phyloP scores from a whole-genome alignment of 2,329 filamentous ascomycete genomes.

The Intubia oerlemansii region DNA sequence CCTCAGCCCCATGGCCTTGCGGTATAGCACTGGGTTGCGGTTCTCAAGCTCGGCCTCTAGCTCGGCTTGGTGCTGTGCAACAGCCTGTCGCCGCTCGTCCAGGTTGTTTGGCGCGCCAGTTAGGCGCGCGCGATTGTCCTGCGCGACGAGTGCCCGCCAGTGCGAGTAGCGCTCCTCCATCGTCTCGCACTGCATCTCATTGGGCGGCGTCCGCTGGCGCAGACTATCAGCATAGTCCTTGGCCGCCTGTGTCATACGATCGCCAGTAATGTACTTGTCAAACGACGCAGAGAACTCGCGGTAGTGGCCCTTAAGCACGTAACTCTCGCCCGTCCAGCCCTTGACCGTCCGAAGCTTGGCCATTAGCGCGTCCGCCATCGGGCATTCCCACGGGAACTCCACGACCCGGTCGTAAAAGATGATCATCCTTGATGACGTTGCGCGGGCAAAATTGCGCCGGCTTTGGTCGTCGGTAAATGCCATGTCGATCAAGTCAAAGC shows the following conservation, averaged over 20 bases:
- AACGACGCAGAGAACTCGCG: slow-evolving; percentile 32
- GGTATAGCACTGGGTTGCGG: slow-evolving; percentile 23
- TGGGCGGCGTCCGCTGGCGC: slow-evolving; percentile 14
- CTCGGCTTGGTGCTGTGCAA: slow-evolving; percentile 23
- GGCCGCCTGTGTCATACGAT: slow-evolving; percentile 19
- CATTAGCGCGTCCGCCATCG: slow-evolving; percentile 22
- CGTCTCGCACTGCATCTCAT: slow-evolving; percentile 10
- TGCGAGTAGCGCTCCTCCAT: slow-evolving; percentile 20
- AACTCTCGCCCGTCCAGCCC: slow-evolving; percentile 28
- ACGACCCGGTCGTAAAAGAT: slow-evolving; percentile 30
- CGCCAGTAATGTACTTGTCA: slow-evolving; percentile 24
- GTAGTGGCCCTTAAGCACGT: slow-evolving; percentile 33
- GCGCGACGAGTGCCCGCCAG: slow-evolving; percentile 22
- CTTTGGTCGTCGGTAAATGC: slow-evolving; percentile 27
- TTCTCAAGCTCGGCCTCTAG: slow-evolving; percentile 27
- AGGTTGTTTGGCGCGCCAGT: slow-evolving; percentile 17
- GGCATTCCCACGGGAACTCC: slow-evolving; percentile 28
- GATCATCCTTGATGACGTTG: slow-evolving; percentile 24
- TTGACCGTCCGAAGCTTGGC: slow-evolving; percentile 20
- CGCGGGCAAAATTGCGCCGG: slow-evolving; percentile 23
- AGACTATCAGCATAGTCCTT: slow-evolving; percentile 19
- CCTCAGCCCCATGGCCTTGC: slow-evolving; percentile 11
- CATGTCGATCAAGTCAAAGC: slow-evolving; percentile 27
- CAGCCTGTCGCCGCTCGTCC: slow-evolving; percentile 18
- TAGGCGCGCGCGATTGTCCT: slow-evolving; percentile 18